Base-by-base conservation (phyloP, 2,329 filamentous ascomycete genomes). In the Sphaerostilbella broomeana region DNA sequence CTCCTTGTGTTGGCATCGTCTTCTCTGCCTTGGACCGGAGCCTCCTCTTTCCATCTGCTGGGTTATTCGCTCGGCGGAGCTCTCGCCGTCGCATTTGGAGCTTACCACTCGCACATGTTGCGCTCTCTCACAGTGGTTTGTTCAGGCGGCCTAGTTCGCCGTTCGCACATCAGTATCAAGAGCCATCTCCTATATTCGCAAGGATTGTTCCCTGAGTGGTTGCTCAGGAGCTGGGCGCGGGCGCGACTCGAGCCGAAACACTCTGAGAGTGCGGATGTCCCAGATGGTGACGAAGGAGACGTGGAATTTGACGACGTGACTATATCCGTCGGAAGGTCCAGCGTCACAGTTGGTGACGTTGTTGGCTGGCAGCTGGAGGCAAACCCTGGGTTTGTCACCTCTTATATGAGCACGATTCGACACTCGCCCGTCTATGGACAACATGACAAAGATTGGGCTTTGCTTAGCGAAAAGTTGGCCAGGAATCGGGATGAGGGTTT, bases 51-150 rank as follows among this genome's bases (percentile, higher is more conserved):
- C 58, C 76, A 79, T 44, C 63, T 94, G 5, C 63, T 88, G 4
- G 87, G 86, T 2, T 94, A 92, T 59, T 88, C 83, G 0, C 69
- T 94, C 0, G 86, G 87, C 31, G 87, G 86, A 24, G 84, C 81
- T 11, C 73, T 94, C 27, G 72, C 75, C 1, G 79, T 77, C 8
- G 70, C 78, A 15, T 90, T 92, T 54, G 74, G 84, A 2, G 71
- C 74, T 1, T 77, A 77, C 54, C 85, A 86, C 52, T 77, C 84
- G 0, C 61, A 75, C 25, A 64, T 84, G 27, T 63, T 90, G 10
- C 69, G 70, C 6, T 77, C 73, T 4, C 63, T 88, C 12, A 68
- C 79, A 4, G 69, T 89, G 13, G 61, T 90, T 26, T 81, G 82
- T 1, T 79, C 82, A 0, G 69, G 76, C 3, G 86, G 86, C 1